Evolutionary conservation across 2,329 filamentous ascomycete species (phyloP), one percentile per base, ranked within the genome.

Genomic region (Aspergillus sp.): DNA sequence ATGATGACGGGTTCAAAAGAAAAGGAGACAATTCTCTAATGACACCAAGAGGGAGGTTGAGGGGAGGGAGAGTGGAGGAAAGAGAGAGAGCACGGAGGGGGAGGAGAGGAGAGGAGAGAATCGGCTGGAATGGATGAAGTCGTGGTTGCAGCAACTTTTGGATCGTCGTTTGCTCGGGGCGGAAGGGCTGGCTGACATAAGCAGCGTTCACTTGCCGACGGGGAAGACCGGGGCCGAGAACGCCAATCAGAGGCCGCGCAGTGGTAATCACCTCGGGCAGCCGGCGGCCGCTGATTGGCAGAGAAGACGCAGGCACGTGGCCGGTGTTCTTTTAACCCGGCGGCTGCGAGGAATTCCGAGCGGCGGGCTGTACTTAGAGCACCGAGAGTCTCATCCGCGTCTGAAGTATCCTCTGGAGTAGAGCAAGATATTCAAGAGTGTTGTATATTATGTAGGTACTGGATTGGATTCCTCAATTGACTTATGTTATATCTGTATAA

Each of bases 1-100:
- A 79, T 79, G 61, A 64, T 77, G 69, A 57, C 62, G 63, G 65
- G 62, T 65, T 57, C 61, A 58, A 63, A 63, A 60, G 54, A 56
- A 58, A 64, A 58, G 40, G 13, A 58, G 52, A 57, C 46, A 53
- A 53, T 58, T 62, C 58, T 51, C 63, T 59, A 62, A 59, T 58
- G 56, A 62, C 55, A 51, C 66, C 61, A 47, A 58, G 49, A 58
- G 38, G 52, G 49, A 60, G 59, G 64, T 50, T 54, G 58, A 54
- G 57, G 56, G 49, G 46, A 56, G 49, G 49, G 51, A 52, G 51
- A 56, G 58, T 56, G 56, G 51, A 54, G 53, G 56, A 56, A 60
- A 49, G 54, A 49, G 55, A 42, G 48, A 57, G 53, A 49, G 55
- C 51, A 53, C 45, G 40, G 38, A 54, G 35, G 40, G 33, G n/a